Base-by-base conservation (phyloP, 2,329 filamentous ascomycete species). In the Phyllosticta paracitricarpa region DNA sequence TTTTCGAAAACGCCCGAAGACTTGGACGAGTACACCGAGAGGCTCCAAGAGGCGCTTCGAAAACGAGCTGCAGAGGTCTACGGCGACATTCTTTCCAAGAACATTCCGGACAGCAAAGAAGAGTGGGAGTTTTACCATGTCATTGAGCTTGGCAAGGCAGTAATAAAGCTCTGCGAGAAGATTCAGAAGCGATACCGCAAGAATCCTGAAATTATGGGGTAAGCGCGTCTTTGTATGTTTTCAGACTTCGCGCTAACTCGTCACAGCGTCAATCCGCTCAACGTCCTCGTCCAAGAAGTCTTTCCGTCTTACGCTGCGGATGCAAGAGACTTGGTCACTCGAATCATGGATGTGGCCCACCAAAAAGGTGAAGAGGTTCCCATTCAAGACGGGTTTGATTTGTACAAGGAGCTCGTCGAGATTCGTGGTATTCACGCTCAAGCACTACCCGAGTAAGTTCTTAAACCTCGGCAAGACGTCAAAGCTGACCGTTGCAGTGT, bases 121-220 rank as follows among this genome's bases (percentile, higher is more conserved):
- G 82, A 89, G 57, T 97, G 94, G 92, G 85, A 97, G 66, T 93
- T 96, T 71, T 88, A 84, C 64, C 90, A 97, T 73, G 88, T 97
- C 61, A 91, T 97, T 63, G 85, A 92, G 69, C 83, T 99, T 25
- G 91, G 92, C 17, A 90, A 94, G 71, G 85, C 86, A 0, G 90
- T 97, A 4, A 87, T 91, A 56, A 91, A 89, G 66, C 80, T 97
- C 33, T 90, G 89, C 65, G 87, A 96, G 68, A 89, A 88, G 71
- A 95, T 97, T 58, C 88, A 91, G 73, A 97, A 97, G 76, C 85
- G 93, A 56, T 99, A 96, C 75, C 85, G 85, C 68, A 93, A 89
- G 68, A 94, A 88, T 62, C 90, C 90, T 0, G 87, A 91, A 64
- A 89, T 97, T 63, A 88, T 96, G 85, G 91, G 91, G 77, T 78